phyloP scores from a whole-genome alignment of 345 rosid species.

The Sonneratia alba region DNA sequence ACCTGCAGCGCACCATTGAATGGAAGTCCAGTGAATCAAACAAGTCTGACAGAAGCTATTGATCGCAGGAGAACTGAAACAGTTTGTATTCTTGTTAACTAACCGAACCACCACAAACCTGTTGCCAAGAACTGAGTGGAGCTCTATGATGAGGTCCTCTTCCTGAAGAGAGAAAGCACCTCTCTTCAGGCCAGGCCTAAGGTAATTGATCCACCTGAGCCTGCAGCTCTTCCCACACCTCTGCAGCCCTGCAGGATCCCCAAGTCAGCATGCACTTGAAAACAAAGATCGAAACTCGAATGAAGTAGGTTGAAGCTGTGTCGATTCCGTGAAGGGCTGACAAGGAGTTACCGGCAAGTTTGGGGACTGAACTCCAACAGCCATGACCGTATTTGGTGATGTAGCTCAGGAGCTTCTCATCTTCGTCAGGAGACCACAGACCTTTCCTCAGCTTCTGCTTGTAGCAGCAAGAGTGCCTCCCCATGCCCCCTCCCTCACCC shows the following conservation, averaged over 20 bases:
- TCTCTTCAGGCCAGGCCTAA: conserved; percentile 84
- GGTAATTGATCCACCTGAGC: conserved; percentile 75
- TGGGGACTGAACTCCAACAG: conserved; percentile 89
- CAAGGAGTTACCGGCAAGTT: conserved; percentile 46
- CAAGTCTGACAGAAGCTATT: background rate
- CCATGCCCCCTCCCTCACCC: conserved; percentile 34
- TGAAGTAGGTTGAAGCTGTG: background rate
- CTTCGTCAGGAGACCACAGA: conserved; percentile 90
- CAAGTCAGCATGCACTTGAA: background rate
- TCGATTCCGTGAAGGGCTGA: background rate
- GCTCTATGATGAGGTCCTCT: conserved; percentile 63
- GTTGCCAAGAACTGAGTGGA: conserved; percentile 69
- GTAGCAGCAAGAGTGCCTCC: conserved; percentile 76
- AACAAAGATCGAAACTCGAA: background rate
- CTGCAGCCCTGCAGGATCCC: conserved; percentile 40
- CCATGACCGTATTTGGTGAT: conserved; percentile 71
- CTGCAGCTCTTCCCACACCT: conserved; percentile 86
- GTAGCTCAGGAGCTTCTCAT: conserved; percentile 65
- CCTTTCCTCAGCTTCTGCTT: conserved; percentile 81
- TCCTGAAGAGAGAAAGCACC: conserved; percentile 75
- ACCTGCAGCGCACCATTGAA: conserved; percentile 22
- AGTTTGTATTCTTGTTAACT: background rate
- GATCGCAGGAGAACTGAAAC: background rate
- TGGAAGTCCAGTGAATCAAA: background rate
- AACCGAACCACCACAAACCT: conserved; percentile 22